Base-by-base conservation (phyloP, 1,284 basidiomycete genomes). In the Cutaneotrichosporon sp. region DNA sequence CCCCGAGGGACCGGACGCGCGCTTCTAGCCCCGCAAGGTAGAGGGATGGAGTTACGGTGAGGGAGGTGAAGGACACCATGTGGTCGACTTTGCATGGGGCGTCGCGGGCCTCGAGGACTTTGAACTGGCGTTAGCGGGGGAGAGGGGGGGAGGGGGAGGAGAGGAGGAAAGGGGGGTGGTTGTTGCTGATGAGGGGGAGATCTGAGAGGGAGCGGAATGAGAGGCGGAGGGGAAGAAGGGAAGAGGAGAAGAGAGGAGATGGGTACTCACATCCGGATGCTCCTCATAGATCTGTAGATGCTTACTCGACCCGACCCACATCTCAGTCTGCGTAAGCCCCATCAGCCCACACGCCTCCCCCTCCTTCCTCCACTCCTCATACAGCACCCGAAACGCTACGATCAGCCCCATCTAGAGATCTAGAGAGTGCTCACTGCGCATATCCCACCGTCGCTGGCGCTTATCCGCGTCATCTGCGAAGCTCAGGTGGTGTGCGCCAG, bases 401-500 rank as follows among this genome's bases (percentile, higher is more conserved):
- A 57, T 66, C 59, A 69, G 69, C 59, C 16, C 5, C n/a, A 26
- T 14, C n/a, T 26, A 26, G 26, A 26, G 26, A 26, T 16, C 2
- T 8, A 31, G 57, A 6, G 14, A 18, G 38, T 1, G 71, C 75
- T 69, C 62, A 78, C 77, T 81, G 14, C 66, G 38, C 55, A 65
- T 59, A 62, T 81, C 80, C 70, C 76, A 75, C 8, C 60, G 55
- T 1, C 68, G 34, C 65, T 80, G 79, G 10, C 74, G 56, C 49
- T 53, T 65, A 65, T 80, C 79, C 11, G 40, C 66, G 61, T 80
- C 72, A 47, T 72, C 75, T 0, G 80, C 80, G 68, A 81, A 81
- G 55, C 72, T 74, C 22, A 81, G 66, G 60, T 81, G 80, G 67
- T 81, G 80, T 3, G 80, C 80, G 1, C 80, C 80, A 7, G 80